These are phyloP conservation scores for Dipodascus geniculatus DNA, from an alignment of 805 yeast genomes.

Conservation along the genomic window DNA sequence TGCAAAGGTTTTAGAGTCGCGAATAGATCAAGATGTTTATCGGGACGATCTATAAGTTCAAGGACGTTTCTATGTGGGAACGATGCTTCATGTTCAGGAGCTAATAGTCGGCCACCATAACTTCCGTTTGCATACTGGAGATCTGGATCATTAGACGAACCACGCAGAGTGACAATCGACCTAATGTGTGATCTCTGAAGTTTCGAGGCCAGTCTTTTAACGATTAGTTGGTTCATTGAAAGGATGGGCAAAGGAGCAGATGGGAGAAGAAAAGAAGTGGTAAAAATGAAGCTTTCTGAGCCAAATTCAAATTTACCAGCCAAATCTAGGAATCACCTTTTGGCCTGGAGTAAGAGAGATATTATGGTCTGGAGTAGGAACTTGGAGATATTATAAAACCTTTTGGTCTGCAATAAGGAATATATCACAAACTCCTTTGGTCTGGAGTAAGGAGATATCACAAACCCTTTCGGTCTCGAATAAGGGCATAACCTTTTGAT, in stretches of 20 bases:
- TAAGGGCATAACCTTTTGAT: too few species aligned
- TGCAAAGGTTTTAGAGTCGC: neutral
- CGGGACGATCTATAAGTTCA: neutral
- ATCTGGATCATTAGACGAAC: constrained; percentile 2
- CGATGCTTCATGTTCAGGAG: neutral
- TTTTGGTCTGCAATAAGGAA: too few species aligned
- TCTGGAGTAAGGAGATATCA: too few species aligned
- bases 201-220: neutral
- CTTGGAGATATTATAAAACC: too few species aligned
- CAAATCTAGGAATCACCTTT: too few species aligned
- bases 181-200: neutral
- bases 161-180: neutral
- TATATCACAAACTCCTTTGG: too few species aligned
- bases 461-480: too few species aligned
- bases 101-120: constrained; percentile 1
- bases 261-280: neutral
- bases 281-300: too few species aligned
- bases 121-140: neutral
- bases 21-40: neutral
- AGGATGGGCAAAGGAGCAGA: neutral
- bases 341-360: too few species aligned
- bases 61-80: neutral
- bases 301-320: too few species aligned
- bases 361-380: too few species aligned
- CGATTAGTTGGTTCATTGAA: neutral